Conservation (phyloP, 2,329 filamentous ascomycete species). For the Sporothrix variecibatus region DNA sequence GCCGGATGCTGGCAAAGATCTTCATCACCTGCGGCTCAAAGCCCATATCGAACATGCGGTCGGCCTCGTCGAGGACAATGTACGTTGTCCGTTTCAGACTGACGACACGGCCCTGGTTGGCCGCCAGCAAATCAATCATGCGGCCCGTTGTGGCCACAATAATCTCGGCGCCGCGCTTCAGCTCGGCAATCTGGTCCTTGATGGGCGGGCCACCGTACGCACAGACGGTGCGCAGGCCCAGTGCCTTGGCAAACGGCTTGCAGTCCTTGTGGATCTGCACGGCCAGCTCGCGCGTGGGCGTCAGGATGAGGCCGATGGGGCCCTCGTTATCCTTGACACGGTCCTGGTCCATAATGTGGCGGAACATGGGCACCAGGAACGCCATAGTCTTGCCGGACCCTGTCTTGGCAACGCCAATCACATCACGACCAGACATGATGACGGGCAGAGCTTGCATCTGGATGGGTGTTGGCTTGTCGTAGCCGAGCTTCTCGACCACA, state of each 20-base stretch:
- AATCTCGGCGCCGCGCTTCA: constrained; percentile 93
- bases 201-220: constrained; percentile 95
- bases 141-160: constrained; percentile 93
- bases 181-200: constrained; percentile 93
- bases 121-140: constrained; percentile 91
- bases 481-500: constrained; percentile 78
- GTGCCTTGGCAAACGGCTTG: constrained; percentile 87
- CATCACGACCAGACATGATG: constrained; percentile 93
- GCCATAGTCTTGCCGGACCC: constrained; percentile 97
- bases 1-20: constrained; percentile 87
- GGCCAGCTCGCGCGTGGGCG: constrained; percentile 89
- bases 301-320: constrained; percentile 85
- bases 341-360: constrained; percentile 92
- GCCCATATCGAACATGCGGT: constrained; percentile 99
- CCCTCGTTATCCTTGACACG: constrained; percentile 82
- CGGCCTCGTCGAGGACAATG: constrained; percentile 93
- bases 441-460: constrained; percentile 93
- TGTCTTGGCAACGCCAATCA: constrained; percentile 95
- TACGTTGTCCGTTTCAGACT: constrained; percentile 89
- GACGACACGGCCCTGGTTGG: constrained; percentile 91
- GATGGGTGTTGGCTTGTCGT: constrained; percentile 87
- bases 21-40: constrained; percentile 99
- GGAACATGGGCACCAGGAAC: constrained; percentile 94
- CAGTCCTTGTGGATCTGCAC: constrained; percentile 93
- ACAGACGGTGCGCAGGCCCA: constrained; percentile 83